Percentiles rank a stretch among this genome's conserved stretches.
These are phyloP conservation scores for Raffaelea ambrosiae DNA, from an alignment of 2,329 filamentous ascomycete species.

Conservation along the genomic window DNA sequence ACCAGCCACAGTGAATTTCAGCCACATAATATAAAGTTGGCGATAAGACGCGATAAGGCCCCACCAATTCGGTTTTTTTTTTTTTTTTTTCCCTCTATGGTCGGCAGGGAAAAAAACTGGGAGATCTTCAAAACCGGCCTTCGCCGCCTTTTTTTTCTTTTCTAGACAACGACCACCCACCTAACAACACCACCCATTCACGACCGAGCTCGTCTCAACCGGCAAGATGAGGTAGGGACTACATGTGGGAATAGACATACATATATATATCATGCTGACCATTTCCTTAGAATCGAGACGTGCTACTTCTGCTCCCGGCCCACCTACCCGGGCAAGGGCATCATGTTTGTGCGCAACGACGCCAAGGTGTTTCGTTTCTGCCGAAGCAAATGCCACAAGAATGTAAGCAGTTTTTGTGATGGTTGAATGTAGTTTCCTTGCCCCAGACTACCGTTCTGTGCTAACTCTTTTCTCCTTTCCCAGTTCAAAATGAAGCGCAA, in stretches of 20 bases:
- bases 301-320: conserved; percentile 63
- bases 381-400: conserved; percentile 51
- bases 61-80: conserved; percentile 11
- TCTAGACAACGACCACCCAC: background rate
- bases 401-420: conserved; percentile 25
- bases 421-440: too few relatives aligned
- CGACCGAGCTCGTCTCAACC: too few relatives aligned
- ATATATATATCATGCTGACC: conserved; percentile 1
- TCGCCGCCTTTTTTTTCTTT: conserved; percentile 11
- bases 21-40: conserved; percentile 4
- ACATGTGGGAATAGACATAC: background rate
- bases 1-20: conserved; percentile 1
- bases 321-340: conserved; percentile 48
- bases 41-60: conserved; percentile 14
- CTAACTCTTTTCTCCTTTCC: too few relatives aligned
- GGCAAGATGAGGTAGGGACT: conserved; percentile 8
- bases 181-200: background rate
- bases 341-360: conserved; percentile 43
- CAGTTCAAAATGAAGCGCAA: conserved; percentile 98
- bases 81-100: conserved; percentile 13
- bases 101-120: conserved; percentile 7
- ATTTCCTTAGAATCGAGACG: conserved; percentile 43
- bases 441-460: too few relatives aligned
- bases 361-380: conserved; percentile 50
- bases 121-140: conserved; percentile 3